Evolutionary conservation across 1,284 basidiomycete genomes (phyloP).

Genomic region (Mixia osmundae): DNA sequence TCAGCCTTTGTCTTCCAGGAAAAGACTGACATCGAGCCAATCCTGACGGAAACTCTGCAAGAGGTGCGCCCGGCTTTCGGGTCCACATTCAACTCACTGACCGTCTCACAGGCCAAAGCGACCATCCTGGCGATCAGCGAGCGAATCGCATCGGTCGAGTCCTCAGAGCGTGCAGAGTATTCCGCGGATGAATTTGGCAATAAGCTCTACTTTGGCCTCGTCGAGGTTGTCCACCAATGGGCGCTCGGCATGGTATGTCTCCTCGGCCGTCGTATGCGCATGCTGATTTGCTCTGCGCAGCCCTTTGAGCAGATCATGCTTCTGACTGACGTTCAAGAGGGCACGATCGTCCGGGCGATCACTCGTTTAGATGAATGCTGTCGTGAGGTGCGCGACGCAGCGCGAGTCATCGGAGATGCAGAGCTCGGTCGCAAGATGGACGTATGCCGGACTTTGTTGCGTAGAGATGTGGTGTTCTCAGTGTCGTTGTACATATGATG

Average conservation of each 20-base stretch:
- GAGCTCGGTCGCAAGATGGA: constrained; percentile 97
- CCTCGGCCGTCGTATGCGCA: background rate
- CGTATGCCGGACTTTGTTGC: constrained; percentile 73
- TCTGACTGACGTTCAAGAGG: constrained; percentile 86
- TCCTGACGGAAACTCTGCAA: constrained; percentile 49
- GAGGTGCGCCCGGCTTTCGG: constrained; percentile 20
- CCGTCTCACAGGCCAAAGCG: constrained; percentile 34
- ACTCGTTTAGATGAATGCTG: constrained; percentile 93
- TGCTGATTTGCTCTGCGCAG: constrained; percentile 25
- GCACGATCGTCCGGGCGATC: constrained; percentile 89
- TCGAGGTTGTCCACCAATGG: constrained; percentile 97
- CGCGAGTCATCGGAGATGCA: constrained; percentile 86
- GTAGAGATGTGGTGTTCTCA: constrained; percentile 40
- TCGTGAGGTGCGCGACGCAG: constrained; percentile 86
- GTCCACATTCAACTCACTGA: background rate
- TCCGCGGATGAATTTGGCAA: constrained; percentile 46
- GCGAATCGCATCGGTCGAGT: constrained; percentile 52
- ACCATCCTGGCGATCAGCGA: constrained; percentile 63
- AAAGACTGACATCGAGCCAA: constrained; percentile 70
- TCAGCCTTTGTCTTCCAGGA: constrained; percentile 96
- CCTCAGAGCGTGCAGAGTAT: constrained; percentile 40
- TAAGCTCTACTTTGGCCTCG: constrained; percentile 58
- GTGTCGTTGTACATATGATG: constrained; percentile 11
- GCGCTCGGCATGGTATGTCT: constrained; percentile 73
- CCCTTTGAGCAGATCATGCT: constrained; percentile 83